These are phyloP conservation scores for Monilinia polystroma DNA, from an alignment of 2,329 filamentous ascomycete genomes.

Conservation along the genomic window DNA sequence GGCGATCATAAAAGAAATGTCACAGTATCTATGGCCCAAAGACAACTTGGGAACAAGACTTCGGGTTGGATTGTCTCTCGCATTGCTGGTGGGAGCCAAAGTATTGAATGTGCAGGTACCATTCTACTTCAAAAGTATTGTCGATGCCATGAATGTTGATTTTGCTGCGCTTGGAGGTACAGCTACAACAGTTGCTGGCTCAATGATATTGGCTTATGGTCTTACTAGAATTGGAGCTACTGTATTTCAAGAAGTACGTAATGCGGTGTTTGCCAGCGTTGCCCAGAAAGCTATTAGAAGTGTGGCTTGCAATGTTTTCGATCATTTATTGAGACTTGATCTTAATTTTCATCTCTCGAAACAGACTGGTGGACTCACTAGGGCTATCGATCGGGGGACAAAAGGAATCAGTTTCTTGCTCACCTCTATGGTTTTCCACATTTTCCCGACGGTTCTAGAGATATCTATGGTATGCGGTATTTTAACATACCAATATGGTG, in stretches of 20 bases:
- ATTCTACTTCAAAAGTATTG: conserved; percentile 98
- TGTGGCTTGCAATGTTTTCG: conserved; percentile 89
- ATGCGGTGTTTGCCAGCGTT: conserved; percentile 94
- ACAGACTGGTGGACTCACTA: conserved; percentile 90
- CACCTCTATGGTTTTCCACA: conserved; percentile 97
- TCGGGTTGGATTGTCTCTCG: conserved; percentile 81
- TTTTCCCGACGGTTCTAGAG: conserved; percentile 88
- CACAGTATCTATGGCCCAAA: conserved; percentile 93
- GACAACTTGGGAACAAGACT: conserved; percentile 78
- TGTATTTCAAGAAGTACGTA: conserved; percentile 87
- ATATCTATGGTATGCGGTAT: conserved; percentile 96
- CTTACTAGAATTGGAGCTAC: conserved; percentile 84
- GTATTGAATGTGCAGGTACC: conserved; percentile 96
- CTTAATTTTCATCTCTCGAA: conserved; percentile 91
- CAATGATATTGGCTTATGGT: conserved; percentile 92
- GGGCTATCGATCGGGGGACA: conserved; percentile 93
- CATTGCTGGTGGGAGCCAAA: conserved; percentile 84
- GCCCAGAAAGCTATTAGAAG: conserved; percentile 93
- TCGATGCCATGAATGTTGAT: conserved; percentile 97
- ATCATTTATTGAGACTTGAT: conserved; percentile 83
- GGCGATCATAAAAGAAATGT: conserved; percentile 99
- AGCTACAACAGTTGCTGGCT: conserved; percentile 82
- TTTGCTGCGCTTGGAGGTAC: conserved; percentile 84
- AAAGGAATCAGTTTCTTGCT: conserved; percentile 98
- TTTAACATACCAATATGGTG: conserved; percentile 91